Evolutionary conservation across 306 rosid genomes (phyloP).

Genomic region (Adenanthera pavonina): DNA sequence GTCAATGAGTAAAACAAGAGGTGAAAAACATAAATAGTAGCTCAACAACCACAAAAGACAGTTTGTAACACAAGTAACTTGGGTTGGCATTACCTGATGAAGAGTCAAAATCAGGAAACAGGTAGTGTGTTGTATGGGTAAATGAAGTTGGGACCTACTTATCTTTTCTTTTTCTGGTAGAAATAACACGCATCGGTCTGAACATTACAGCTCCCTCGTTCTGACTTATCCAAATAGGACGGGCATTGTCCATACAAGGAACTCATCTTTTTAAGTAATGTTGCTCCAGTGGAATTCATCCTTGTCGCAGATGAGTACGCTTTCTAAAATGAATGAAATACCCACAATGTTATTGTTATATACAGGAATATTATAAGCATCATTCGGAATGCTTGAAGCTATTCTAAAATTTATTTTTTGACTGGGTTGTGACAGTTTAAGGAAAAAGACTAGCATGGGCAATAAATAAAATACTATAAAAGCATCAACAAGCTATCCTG

Average conservation of each 20-base stretch:
- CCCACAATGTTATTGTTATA: neutral
- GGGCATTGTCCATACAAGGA: neutral
- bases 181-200: neutral
- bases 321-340: neutral
- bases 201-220: neutral
- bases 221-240: neutral
- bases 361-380: neutral
- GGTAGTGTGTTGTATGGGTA: slow-evolving; percentile 22
- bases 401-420: neutral
- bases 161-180: slow-evolving; percentile 22
- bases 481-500: neutral
- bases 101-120: slow-evolving; percentile 29
- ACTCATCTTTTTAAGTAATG: neutral
- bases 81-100: slow-evolving; percentile 30
- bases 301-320: neutral
- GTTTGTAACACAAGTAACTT: slow-evolving; percentile 10
- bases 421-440: neutral
- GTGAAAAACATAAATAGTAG: neutral
- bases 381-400: neutral
- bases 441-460: neutral
- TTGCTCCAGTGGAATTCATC: neutral
- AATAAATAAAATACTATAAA: no score
- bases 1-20: neutral
- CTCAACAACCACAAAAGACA: slow-evolving; percentile 40
- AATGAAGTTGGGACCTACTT: slow-evolving; percentile 47